Conservation (phyloP, 306 rosid genomes). For the Malus sieversii region DNA sequence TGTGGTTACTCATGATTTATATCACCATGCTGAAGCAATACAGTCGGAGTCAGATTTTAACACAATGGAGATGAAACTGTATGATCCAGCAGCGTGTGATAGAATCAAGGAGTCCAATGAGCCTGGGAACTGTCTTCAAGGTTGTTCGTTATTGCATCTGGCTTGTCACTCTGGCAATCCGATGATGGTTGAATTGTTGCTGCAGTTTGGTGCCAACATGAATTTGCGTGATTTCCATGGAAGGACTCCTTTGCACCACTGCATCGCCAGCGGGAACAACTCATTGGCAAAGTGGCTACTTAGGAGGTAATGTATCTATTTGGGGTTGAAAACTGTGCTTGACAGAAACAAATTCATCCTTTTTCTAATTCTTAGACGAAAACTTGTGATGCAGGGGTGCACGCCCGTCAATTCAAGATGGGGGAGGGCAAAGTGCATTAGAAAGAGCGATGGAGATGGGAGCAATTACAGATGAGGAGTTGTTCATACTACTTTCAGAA, state of each 20-base stretch:
- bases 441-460: conserved; percentile 99
- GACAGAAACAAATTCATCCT: not conserved
- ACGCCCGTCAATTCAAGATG: conserved; percentile 64
- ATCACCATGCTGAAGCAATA: conserved; percentile 33
- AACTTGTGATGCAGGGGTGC: conserved; percentile 57
- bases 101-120: conserved; percentile 33
- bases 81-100: conserved; percentile 52
- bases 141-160: conserved; percentile 80
- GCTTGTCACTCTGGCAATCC: conserved; percentile 58
- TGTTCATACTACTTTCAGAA: conserved; percentile 68
- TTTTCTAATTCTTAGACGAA: not conserved
- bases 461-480: conserved; percentile 85
- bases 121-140: conserved; percentile 54
- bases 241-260: conserved; percentile 91
- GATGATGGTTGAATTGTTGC: conserved; percentile 83
- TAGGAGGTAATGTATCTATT: conserved; percentile 53
- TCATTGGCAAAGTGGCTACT: conserved; percentile 73
- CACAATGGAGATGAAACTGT: conserved; percentile 26
- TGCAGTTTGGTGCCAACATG: conserved; percentile 84
- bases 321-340: not conserved
- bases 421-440: conserved; percentile 63
- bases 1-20: conserved; percentile 23
- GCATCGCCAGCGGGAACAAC: conserved; percentile 60
- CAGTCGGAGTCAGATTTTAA: not conserved
- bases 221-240: conserved; percentile 73